A percentile compares a stretch with the other conserved stretches of the same genome.
Evolutionary conservation across 192 early-diverging fungal genomes (phyloP).

Genomic region (Linnemannia elongata): DNA sequence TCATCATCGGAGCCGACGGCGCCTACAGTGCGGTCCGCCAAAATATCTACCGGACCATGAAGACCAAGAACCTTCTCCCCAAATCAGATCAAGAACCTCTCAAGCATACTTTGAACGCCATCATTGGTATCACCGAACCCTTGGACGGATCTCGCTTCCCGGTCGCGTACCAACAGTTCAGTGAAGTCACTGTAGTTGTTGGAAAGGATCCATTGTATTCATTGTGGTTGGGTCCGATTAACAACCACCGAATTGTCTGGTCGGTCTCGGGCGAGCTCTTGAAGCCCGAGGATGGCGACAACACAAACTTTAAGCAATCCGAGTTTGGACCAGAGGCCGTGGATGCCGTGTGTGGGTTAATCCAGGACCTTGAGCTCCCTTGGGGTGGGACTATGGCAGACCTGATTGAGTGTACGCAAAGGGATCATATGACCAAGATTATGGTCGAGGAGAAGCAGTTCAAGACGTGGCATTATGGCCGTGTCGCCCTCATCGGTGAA

Average conservation of each 20-base stretch:
- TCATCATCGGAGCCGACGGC: conserved; percentile 41
- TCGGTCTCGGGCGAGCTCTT: conserved; percentile 38
- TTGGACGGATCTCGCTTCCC: conserved; percentile 21
- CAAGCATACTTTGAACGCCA: conserved; percentile 25
- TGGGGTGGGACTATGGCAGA: conserved; percentile 39
- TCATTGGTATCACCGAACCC: conserved; percentile 24
- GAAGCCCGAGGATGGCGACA: conserved; percentile 22
- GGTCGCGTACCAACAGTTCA: conserved; percentile 1
- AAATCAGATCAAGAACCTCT: conserved; percentile 36
- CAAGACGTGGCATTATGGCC: conserved; percentile 48
- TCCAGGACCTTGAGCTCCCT: conserved; percentile 37
- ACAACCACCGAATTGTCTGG: conserved; percentile 28
- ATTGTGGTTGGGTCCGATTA: conserved; percentile 29
- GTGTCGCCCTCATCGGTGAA: conserved; percentile 48
- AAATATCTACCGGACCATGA: conserved; percentile 23
- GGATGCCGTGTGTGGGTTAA: conserved; percentile 38
- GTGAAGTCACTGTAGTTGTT: conserved; percentile 19
- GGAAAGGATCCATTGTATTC: conserved; percentile 29
- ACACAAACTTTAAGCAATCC: conserved; percentile 44
- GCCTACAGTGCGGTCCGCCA: conserved; percentile 30
- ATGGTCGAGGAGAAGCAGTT: conserved; percentile 53
- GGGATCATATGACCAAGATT: conserved; percentile 39
- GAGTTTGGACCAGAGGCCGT: conserved; percentile 47
- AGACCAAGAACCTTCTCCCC: conserved; percentile 30
- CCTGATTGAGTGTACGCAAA: conserved; percentile 12